phyloP scores from a whole-genome alignment of 2,329 filamentous ascomycete genomes.

The Botrytis tulipae region DNA sequence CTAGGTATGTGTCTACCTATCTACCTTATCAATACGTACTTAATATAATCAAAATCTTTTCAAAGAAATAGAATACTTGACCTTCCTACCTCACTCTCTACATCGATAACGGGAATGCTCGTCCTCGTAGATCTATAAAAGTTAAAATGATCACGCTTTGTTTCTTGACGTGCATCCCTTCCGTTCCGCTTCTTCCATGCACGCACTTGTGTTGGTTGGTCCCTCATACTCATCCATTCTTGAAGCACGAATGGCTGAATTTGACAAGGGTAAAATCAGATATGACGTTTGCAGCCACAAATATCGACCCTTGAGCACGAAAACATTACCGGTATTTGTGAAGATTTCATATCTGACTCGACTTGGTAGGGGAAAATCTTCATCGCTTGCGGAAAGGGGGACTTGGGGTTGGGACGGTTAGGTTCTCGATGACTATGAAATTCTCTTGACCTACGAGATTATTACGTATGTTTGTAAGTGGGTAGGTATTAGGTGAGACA shows the following conservation, averaged over 20 bases:
- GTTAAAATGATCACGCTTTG: neutral
- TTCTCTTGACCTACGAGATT: neutral
- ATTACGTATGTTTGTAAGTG: neutral
- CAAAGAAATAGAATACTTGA: neutral
- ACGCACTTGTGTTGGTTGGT: neutral
- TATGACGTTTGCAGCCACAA: constrained; percentile 9
- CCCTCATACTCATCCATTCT: neutral
- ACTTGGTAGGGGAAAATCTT: neutral
- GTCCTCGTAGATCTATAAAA: neutral
- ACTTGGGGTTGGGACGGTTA: neutral
- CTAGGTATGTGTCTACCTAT: too few species aligned
- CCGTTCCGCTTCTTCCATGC: neutral
- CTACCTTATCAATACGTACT: too few species aligned
- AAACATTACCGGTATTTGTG: neutral
- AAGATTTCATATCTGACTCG: neutral
- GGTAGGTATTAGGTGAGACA: neutral
- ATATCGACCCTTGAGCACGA: neutral
- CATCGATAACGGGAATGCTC: neutral
- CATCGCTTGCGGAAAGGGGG: constrained; percentile 13
- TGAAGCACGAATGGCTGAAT: neutral
- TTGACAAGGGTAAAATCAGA: neutral
- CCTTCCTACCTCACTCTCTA: neutral
- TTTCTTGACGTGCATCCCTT: neutral
- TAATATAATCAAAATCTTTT: neutral
- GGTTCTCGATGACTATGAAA: neutral